phyloP scores from a whole-genome alignment of 2,329 filamentous ascomycete species.

The Thelonectria rubi region DNA sequence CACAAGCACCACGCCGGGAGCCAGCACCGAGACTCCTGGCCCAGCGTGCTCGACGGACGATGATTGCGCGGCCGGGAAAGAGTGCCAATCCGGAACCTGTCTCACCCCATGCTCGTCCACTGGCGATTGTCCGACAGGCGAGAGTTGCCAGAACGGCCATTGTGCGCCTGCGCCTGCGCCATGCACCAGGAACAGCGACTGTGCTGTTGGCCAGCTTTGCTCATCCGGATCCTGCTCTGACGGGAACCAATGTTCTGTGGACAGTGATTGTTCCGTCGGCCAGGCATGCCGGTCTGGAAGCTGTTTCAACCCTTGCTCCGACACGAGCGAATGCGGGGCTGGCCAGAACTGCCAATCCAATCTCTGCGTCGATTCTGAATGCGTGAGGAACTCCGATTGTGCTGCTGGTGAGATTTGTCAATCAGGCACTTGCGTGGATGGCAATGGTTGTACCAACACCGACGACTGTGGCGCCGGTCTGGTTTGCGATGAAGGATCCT shows the following conservation, averaged over 20 bases:
- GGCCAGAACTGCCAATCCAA: slow-evolving; percentile 1
- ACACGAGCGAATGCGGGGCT: neutral
- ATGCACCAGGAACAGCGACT: slow-evolving; percentile 5
- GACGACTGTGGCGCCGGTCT: slow-evolving; percentile 6
- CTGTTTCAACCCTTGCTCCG: slow-evolving; percentile 2
- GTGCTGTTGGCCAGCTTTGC: slow-evolving; percentile 1
- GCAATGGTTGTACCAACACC: neutral
- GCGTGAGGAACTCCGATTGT: slow-evolving; percentile 4
- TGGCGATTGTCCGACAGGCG: neutral
- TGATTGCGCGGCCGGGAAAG: neutral
- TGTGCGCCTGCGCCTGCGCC: neutral
- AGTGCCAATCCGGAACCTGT: slow-evolving; percentile 6
- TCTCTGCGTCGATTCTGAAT: neutral
- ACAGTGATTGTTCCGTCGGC: neutral
- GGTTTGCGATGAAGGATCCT: slow-evolving; percentile 1
- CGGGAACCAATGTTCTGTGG: neutral
- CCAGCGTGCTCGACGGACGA: neutral
- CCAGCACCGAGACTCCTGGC: neutral
- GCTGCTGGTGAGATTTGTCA: slow-evolving; percentile 7
- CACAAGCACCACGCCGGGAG: neutral
- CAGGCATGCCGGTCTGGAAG: slow-evolving; percentile 7
- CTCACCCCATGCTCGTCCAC: neutral
- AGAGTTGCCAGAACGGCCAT: neutral
- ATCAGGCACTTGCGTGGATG: neutral
- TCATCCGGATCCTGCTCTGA: slow-evolving; percentile 1